phyloP scores from a whole-genome alignment of 768 basidiomycete species.

The Pleurotus eryngii region DNA sequence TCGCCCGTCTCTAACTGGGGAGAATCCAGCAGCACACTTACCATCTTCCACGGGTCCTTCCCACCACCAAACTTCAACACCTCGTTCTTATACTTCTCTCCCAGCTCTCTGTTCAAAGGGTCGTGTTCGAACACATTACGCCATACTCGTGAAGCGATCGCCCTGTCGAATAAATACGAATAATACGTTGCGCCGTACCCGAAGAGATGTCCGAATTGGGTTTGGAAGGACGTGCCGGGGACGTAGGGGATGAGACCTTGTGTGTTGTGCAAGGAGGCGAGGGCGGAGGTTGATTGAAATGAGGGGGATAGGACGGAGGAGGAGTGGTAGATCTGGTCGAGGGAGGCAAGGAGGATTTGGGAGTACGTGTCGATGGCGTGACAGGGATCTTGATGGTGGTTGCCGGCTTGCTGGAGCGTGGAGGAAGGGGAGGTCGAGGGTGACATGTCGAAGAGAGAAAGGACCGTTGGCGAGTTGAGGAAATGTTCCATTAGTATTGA shows the following conservation, averaged over 20 bases:
- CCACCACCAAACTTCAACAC: slow-evolving; percentile 84
- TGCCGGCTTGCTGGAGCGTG: slow-evolving; percentile 43
- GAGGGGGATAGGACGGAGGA: slow-evolving; percentile 44
- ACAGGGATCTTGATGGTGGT: slow-evolving; percentile 74
- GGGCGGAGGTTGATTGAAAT: slow-evolving; percentile 73
- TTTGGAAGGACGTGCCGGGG: slow-evolving; percentile 86
- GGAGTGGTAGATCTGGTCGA: slow-evolving; percentile 93
- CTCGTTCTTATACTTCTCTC: slow-evolving; percentile 78
- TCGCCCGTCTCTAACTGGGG: slow-evolving; percentile 72
- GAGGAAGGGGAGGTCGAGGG: slow-evolving; percentile 37
- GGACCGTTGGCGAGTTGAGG: slow-evolving; percentile 77
- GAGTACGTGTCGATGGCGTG: slow-evolving; percentile 84
- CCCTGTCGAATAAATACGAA: slow-evolving; percentile 94
- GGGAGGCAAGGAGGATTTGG: slow-evolving; percentile 82
- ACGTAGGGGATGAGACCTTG: slow-evolving; percentile 84
- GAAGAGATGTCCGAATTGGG: slow-evolving; percentile 92
- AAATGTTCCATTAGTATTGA: slow-evolving; percentile 99
- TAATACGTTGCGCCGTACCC: slow-evolving; percentile 99
- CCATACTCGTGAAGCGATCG: slow-evolving; percentile 94
- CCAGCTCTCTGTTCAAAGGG: slow-evolving; percentile 67
- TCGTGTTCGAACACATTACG: slow-evolving; percentile 62
- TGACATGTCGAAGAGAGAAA: slow-evolving; percentile 65
- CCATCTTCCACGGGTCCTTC: slow-evolving; percentile 92
- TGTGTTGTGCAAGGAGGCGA: slow-evolving; percentile 58
- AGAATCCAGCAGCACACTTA: slow-evolving; percentile 62